A percentile compares a stretch with the other conserved stretches of the same genome.
Conservation (phyloP, 2,329 filamentous ascomycete genomes). For the Cadophora gregata region DNA sequence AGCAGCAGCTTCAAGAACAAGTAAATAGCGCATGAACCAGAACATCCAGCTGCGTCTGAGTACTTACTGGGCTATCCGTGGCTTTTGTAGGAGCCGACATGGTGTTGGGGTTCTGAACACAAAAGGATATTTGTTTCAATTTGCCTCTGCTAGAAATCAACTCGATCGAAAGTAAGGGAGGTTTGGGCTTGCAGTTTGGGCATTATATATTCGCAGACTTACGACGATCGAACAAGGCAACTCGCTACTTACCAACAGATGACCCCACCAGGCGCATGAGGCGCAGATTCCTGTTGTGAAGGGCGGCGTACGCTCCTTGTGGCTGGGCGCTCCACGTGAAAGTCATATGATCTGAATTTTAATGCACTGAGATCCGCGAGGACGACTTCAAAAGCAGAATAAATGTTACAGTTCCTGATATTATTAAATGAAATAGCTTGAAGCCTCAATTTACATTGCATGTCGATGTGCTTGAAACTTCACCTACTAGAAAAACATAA, state of each 20-base stretch:
- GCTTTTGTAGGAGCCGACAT: conserved; percentile 53
- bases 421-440: neutral
- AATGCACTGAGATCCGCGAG: neutral
- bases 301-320: neutral
- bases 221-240: conserved; percentile 11
- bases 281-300: too few relatives aligned
- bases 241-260: neutral
- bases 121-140: neutral
- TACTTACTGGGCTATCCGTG: conserved; percentile 49
- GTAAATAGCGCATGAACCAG: conserved; percentile 33
- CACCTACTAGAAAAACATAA: neutral
- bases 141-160: neutral
- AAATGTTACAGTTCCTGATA: neutral
- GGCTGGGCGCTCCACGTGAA: conserved; percentile 3
- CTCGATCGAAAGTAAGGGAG: neutral
- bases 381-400: neutral
- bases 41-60: conserved; percentile 34
- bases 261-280: neutral
- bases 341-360: neutral
- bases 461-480: neutral
- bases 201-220: neutral
- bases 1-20: conserved; percentile 19
- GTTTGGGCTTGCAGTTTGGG: neutral
- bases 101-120: conserved; percentile 31
- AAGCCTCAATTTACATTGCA: neutral